Percentiles rank a stretch among this genome's conserved stretches.
phyloP scores from a whole-genome alignment of 2,329 filamentous ascomycete species.

The Diaporthe citri region DNA sequence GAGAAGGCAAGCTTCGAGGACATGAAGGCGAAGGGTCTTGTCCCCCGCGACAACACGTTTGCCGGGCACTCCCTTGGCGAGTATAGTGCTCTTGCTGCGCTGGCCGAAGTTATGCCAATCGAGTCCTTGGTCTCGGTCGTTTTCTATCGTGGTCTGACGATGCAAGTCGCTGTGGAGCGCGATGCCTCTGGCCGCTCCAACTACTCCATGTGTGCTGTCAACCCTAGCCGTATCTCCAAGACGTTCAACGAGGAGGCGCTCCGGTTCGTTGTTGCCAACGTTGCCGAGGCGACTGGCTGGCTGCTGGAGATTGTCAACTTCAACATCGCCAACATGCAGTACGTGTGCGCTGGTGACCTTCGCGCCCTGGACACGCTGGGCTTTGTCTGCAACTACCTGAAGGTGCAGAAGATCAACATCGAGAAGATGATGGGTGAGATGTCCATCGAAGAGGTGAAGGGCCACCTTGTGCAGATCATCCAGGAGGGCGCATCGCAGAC shows the following conservation, averaged over 20 bases:
- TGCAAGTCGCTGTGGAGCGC: conserved; percentile 99
- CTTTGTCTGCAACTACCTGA: conserved; percentile 93
- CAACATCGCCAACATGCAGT: conserved; percentile 82
- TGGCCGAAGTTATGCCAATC: conserved; percentile 99
- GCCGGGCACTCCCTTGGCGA: conserved; percentile 98
- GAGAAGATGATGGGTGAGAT: conserved; percentile 89
- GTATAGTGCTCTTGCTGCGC: conserved; percentile 94
- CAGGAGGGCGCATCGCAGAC: conserved; percentile 88
- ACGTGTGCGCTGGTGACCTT: conserved; percentile 79
- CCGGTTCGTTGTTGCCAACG: conserved; percentile 96
- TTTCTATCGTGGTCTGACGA: conserved; percentile 98
- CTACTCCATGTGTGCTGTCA: conserved; percentile 99
- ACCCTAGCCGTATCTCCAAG: conserved; percentile 97
- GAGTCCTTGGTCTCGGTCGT: conserved; percentile 98
- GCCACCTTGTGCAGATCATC: conserved; percentile 91
- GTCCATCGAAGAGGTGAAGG: conserved; percentile 91
- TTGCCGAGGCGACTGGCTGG: conserved; percentile 94
- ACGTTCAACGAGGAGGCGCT: conserved; percentile 98
- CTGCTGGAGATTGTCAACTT: conserved; percentile 99
- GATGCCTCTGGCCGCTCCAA: conserved; percentile 94
- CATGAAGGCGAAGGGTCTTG: conserved; percentile 96
- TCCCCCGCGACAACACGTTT: conserved; percentile 96
- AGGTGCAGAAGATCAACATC: conserved; percentile 97
- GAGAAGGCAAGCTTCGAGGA: conserved; percentile 99
- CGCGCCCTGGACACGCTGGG: conserved; percentile 79